Conservation (phyloP, 2,329 filamentous ascomycete genomes). For the Fonsecaea erecta region DNA sequence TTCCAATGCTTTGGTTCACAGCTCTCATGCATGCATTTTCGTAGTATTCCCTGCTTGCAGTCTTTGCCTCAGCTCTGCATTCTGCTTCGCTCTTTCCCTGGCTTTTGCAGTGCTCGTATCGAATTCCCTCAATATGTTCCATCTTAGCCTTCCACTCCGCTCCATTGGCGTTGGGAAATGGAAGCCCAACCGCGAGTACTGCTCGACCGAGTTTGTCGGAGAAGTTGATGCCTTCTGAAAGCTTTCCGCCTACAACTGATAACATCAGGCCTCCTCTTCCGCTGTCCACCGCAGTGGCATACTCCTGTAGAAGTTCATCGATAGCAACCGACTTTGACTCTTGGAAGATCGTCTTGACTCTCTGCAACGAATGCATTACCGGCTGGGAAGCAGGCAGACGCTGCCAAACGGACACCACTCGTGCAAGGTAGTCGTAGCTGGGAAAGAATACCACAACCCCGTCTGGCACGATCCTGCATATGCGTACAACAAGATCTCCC, state of each 20-base stretch:
- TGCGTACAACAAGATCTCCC: slow-evolving; percentile 71
- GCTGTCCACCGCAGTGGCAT: slow-evolving; percentile 68
- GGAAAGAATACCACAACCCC: slow-evolving; percentile 95
- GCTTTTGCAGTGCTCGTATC: slow-evolving; percentile 30
- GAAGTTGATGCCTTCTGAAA: slow-evolving; percentile 99
- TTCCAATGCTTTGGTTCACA: slow-evolving; percentile 94
- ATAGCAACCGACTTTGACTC: slow-evolving; percentile 54
- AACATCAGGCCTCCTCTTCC: slow-evolving; percentile 77
- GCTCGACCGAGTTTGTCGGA: slow-evolving; percentile 86
- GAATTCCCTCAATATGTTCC: slow-evolving; percentile 72
- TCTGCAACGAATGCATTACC: slow-evolving; percentile 27
- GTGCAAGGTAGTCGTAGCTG: slow-evolving; percentile 86
- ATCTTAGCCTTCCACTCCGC: slow-evolving; percentile 93
- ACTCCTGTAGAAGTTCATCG: slow-evolving; percentile 75
- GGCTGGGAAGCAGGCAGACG: slow-evolving; percentile 38
- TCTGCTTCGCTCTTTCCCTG: slow-evolving; percentile 27
- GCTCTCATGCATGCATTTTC: slow-evolving; percentile 96
- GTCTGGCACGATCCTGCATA: slow-evolving; percentile 77
- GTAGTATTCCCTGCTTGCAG: slow-evolving; percentile 75
- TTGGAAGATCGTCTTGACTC: slow-evolving; percentile 66
- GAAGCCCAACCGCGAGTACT: slow-evolving; percentile 87
- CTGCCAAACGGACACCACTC: slow-evolving; percentile 70
- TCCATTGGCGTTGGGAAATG: slow-evolving; percentile 87
- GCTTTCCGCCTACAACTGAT: slow-evolving; percentile 89
- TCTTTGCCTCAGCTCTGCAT: slow-evolving; percentile 45